These are phyloP conservation scores for Globisporangium paddicum DNA, from an alignment of 352 stramenopile genomes.

Conservation along the genomic window DNA sequence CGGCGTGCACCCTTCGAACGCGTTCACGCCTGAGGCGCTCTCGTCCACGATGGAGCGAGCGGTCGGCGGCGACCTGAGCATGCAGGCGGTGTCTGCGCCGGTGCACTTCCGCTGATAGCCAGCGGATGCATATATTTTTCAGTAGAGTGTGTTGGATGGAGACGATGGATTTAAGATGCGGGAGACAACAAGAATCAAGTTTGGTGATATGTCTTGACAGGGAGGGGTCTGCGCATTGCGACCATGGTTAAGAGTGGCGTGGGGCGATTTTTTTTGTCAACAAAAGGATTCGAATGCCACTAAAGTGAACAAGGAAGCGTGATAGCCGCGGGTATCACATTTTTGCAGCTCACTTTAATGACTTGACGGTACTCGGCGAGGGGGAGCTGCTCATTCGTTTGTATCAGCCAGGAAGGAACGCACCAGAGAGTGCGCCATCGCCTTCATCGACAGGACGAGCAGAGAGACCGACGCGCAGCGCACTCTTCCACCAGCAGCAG, in stretches of 20 bases:
- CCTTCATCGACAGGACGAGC: background rate
- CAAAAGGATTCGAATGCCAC: too few species aligned
- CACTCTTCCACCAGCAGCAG: background rate
- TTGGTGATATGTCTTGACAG: background rate
- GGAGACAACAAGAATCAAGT: background rate
- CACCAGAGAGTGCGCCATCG: background rate
- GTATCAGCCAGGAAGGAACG: constrained; percentile 2
- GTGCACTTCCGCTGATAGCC: constrained; percentile 36
- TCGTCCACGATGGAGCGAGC: constrained; percentile 68
- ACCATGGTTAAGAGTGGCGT: too few species aligned
- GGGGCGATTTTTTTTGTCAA: too few species aligned
- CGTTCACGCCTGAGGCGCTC: constrained; percentile 49
- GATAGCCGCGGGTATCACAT: background rate
- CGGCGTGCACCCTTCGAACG: constrained; percentile 25
- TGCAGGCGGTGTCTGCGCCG: constrained; percentile 25
- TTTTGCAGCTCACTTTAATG: background rate
- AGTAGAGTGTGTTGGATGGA: background rate
- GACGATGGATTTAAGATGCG: background rate
- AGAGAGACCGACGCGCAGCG: constrained; percentile 2
- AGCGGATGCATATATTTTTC: background rate
- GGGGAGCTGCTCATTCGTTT: background rate
- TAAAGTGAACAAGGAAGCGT: too few species aligned
- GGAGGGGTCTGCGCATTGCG: too few species aligned
- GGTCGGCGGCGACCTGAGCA: constrained; percentile 56
- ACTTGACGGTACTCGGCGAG: background rate